phyloP scores from a whole-genome alignment of 176 grass and related monocot species.

The Oropetium thomaeum region DNA sequence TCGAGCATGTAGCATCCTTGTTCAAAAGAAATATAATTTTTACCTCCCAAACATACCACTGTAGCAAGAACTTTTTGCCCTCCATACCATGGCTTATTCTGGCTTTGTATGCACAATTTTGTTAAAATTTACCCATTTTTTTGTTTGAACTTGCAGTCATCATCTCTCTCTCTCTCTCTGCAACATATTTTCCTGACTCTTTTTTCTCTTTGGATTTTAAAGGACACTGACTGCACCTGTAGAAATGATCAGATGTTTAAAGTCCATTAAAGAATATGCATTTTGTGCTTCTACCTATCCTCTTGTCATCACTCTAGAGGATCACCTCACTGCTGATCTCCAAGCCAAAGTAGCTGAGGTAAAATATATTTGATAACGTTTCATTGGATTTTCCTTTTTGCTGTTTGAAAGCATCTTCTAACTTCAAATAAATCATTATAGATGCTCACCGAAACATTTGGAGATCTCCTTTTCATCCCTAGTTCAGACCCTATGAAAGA shows the following conservation, averaged over 20 bases:
- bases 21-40: neutral
- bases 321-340: conserved; percentile 89
- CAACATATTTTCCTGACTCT: conserved; percentile 24
- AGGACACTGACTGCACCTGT: conserved; percentile 87
- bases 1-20: neutral
- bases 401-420: conserved; percentile 13
- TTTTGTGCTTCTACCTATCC: conserved; percentile 73
- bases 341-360: conserved; percentile 96
- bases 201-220: conserved; percentile 25
- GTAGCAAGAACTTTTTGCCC: neutral
- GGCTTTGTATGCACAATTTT: neutral
- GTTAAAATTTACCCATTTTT: neutral
- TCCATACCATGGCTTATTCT: neutral
- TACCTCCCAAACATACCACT: neutral
- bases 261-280: conserved; percentile 79
- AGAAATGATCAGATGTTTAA: conserved; percentile 75
- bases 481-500: conserved; percentile 59
- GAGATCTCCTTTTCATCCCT: conserved; percentile 70
- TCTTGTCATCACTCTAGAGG: conserved; percentile 91
- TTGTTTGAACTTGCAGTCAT: conserved; percentile 7
- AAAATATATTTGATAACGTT: conserved; percentile 21
- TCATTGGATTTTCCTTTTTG: neutral
- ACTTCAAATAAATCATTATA: conserved; percentile 31
- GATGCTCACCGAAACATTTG: conserved; percentile 78
- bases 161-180: neutral